Percentiles rank a stretch among this genome's conserved stretches.
phyloP scores from a whole-genome alignment of 2,329 filamentous ascomycete species.

The Byssothecium circinans region DNA sequence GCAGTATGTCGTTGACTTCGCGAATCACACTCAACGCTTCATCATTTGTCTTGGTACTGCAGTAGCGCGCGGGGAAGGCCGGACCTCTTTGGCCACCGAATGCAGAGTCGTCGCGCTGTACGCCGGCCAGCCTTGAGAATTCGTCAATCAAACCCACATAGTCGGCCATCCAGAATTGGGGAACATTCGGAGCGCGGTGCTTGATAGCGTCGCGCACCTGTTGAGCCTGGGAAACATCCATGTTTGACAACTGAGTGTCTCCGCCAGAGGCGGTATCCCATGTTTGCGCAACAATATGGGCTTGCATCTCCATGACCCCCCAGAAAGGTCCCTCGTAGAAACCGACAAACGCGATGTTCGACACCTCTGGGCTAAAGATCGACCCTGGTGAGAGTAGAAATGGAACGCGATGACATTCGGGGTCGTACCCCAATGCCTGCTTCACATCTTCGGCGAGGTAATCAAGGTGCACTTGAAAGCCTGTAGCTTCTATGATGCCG shows the following conservation, averaged over 20 bases:
- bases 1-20: conserved; percentile 48
- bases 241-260: conserved; percentile 49
- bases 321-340: conserved; percentile 85
- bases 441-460: conserved; percentile 64
- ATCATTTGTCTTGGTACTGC: conserved; percentile 19
- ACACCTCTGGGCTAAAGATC: conserved; percentile 62
- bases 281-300: conserved; percentile 64
- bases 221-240: conserved; percentile 35
- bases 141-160: conserved; percentile 76
- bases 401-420: conserved; percentile 54
- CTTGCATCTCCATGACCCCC: conserved; percentile 87
- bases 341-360: conserved; percentile 74
- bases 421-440: conserved; percentile 59
- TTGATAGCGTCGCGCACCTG: conserved; percentile 51
- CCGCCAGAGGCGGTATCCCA: conserved; percentile 51
- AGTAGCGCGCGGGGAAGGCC: conserved; percentile 41
- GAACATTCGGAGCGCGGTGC: conserved; percentile 46
- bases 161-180: conserved; percentile 83
- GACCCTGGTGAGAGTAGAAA: conserved; percentile 69
- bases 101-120: conserved; percentile 49
- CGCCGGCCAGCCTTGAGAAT: conserved; percentile 61
- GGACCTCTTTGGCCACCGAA: conserved; percentile 53
- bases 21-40: conserved; percentile 51
- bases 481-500: conserved; percentile 73
- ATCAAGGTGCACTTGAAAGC: conserved; percentile 67